A percentile compares a stretch with the other conserved stretches of the same genome.
Conservation (phyloP, 495 filamentous ascomycete species). For the Aspergillus ostianus region DNA sequence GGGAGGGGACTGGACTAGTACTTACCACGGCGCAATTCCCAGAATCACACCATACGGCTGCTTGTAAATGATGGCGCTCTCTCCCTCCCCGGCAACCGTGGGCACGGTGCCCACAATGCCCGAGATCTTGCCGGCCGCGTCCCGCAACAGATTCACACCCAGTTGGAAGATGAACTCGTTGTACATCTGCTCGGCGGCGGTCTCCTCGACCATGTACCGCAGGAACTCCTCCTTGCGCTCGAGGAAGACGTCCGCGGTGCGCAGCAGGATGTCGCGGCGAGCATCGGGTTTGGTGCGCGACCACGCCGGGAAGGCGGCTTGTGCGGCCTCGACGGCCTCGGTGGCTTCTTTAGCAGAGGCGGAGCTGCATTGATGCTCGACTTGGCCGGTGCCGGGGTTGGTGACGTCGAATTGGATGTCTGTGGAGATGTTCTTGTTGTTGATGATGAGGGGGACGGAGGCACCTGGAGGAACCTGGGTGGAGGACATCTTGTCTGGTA, state of each 20-base stretch:
- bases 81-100: neutral
- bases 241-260: slow-evolving; percentile 58
- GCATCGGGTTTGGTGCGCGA: slow-evolving; percentile 48
- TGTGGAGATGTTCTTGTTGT: too few relatives aligned
- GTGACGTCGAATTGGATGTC: too few relatives aligned
- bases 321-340: neutral
- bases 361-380: neutral
- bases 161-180: neutral
- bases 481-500: too few relatives aligned
- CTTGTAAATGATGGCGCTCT: neutral
- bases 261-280: slow-evolving; percentile 64
- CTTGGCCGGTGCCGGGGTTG: too few relatives aligned
- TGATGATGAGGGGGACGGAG: too few relatives aligned
- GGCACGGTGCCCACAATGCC: neutral
- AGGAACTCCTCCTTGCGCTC: neutral
- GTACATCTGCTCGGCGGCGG: neutral
- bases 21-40: slow-evolving; percentile 5
- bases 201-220: slow-evolving; percentile 2
- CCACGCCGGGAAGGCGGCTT: slow-evolving; percentile 41
- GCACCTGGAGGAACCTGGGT: too few relatives aligned
- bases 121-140: neutral
- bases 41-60: neutral
- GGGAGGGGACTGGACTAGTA: neutral
- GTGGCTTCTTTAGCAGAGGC: neutral
- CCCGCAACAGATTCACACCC: neutral